Evolutionary conservation across 1,284 basidiomycete species (phyloP), one percentile per base, ranked within the genome.

Genomic region (Pseudozyma sp.): DNA sequence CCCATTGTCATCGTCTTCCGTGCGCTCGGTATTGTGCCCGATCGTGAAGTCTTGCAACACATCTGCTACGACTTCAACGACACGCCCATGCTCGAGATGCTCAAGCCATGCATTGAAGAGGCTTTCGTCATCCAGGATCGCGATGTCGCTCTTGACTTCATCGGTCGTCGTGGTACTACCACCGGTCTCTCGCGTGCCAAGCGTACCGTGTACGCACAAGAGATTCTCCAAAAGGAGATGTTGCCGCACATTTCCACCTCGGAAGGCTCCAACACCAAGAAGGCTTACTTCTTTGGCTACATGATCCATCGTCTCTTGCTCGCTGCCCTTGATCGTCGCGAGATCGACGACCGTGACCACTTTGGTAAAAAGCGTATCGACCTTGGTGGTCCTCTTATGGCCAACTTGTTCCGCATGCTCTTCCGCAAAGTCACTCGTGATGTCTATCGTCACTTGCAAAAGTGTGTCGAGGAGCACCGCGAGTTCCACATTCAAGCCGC

Each of bases 231-330:
- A 86, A 99, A 98, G 87, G 96, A 99, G 87, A 96, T 99, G 92
- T 86, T 99, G 50, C 97, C 97, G 0, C 97, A 99, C 85, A 92
- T 99, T 34, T 96, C 96, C 4, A 96, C 95, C 89, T 90, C 91
- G 1, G 95, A 97, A 85, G 95, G 95, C 10, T 95, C 94, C 39
- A 94, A 97, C 86, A 95, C 93, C 43, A 97, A 97, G 88, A 99
- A 99, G 86, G 97, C 97, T 3, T 99, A 95, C 87, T 99, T 99
- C 89, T 95, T 99, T 73, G 97, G 97, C n/a, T 99, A 98, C 86
- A 99, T 99, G 96, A 93, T 98, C 53, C 96, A 99, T 87, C 91
- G 97, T 65, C 88, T 99, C 31, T 87, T 97, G 6, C 90, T 97
- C 16, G 95, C 97, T 44, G 95, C 95, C 16, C 87, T 99, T 80